These are phyloP conservation scores for Malus hybrid DNA, from an alignment of 331 rosid species.

Conservation along the genomic window DNA sequence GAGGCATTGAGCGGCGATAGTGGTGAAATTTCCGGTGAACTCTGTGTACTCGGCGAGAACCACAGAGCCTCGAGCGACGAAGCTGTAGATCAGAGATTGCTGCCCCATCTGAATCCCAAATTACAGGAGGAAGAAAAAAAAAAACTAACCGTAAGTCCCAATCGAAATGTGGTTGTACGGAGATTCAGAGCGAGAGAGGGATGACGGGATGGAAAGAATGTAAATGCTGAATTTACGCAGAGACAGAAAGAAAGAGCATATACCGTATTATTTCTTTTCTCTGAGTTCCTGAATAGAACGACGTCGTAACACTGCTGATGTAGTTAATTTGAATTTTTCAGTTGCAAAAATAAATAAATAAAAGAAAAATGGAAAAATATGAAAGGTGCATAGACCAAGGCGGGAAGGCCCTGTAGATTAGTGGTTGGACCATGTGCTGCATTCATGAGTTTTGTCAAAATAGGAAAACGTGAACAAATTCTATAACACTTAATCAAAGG, in stretches of 20 bases:
- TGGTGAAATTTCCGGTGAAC: slow-evolving; percentile 70
- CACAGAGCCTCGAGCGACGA: slow-evolving; percentile 83
- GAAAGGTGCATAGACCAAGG: not conserved
- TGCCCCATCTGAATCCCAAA: slow-evolving; percentile 58
- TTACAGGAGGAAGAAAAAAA: not conserved
- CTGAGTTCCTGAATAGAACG: not conserved
- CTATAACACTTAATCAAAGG: too few species aligned
- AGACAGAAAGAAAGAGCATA: not conserved
- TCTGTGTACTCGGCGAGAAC: slow-evolving; percentile 80
- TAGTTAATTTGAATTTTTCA: slow-evolving; percentile 5
- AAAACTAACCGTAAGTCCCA: slow-evolving; percentile 13
- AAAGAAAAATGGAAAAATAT: not conserved
- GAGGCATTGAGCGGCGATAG: slow-evolving; percentile 83
- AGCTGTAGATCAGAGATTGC: slow-evolving; percentile 89
- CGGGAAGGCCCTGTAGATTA: not conserved
- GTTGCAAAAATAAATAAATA: not conserved
- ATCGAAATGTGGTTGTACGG: not conserved
- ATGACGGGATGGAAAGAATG: slow-evolving; percentile 15
- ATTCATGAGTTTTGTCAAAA: too few species aligned
- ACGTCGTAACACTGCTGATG: not conserved
- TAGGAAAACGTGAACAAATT: too few species aligned
- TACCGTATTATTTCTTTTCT: not conserved
- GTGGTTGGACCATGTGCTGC: too few species aligned
- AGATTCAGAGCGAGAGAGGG: not conserved
- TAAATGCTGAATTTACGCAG: slow-evolving; percentile 26